Conservation (phyloP, 2,329 filamentous ascomycete genomes). For the Albifimbria verrucaria region DNA sequence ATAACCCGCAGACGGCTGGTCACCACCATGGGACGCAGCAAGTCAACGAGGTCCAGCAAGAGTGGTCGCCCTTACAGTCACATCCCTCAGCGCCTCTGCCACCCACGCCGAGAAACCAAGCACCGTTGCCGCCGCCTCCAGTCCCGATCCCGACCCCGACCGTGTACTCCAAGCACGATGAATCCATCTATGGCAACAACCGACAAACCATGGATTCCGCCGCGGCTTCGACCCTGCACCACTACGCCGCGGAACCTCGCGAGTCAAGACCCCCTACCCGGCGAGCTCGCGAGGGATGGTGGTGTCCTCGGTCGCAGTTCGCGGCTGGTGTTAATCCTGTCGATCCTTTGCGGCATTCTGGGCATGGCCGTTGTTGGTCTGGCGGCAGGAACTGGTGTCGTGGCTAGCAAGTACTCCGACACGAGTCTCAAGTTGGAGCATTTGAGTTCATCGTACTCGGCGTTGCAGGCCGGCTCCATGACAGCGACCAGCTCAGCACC, state of each 20-base stretch:
- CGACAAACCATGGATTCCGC: conserved; percentile 1
- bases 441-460: not conserved
- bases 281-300: not conserved
- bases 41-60: not conserved
- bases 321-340: conserved; percentile 1
- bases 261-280: not conserved
- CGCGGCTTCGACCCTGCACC: conserved; percentile 2
- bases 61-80: not conserved
- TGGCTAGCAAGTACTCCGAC: not conserved
- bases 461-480: not conserved
- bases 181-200: not conserved
- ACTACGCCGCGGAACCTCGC: not conserved
- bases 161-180: not conserved
- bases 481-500: not conserved
- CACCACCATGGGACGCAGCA: not conserved
- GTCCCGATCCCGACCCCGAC: not conserved
- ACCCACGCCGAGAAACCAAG: not conserved
- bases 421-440: not conserved
- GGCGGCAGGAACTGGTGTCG: not conserved
- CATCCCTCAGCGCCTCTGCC: not conserved
- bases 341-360: not conserved
- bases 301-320: not conserved
- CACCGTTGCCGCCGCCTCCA: not conserved
- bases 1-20: not conserved
- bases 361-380: not conserved